phyloP scores from a whole-genome alignment of 495 filamentous ascomycete species.

The Tuber microsphaerosporum region DNA sequence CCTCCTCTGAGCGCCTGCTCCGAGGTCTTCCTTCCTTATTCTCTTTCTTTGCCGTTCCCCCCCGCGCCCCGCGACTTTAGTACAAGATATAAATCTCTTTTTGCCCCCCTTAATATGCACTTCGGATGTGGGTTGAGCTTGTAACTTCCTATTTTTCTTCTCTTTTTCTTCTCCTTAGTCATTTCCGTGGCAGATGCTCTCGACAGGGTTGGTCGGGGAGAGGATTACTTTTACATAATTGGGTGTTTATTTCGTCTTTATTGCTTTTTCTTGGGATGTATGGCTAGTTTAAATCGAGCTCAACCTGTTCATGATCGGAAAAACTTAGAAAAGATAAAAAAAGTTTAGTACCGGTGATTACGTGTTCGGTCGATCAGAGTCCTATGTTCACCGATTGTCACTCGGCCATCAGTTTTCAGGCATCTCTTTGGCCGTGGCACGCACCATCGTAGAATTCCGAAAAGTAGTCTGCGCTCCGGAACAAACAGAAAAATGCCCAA shows the following conservation, averaged over 20 bases:
- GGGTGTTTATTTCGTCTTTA: not conserved
- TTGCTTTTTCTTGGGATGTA: not conserved
- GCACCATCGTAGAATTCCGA: no score
- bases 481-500: no score
- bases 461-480: no score
- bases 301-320: not conserved
- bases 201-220: not conserved
- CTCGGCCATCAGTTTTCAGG: not conserved
- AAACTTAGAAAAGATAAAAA: no score
- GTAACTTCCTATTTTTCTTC: not conserved
- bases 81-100: not conserved
- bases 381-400: not conserved
- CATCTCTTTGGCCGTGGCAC: no score
- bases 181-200: not conserved
- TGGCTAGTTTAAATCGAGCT: not conserved
- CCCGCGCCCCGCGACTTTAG: not conserved
- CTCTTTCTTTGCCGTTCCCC: not conserved
- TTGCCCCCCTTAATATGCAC: not conserved
- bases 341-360: no score
- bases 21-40: not conserved
- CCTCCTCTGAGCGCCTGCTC: constrained; percentile 13
- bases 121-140: not conserved
- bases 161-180: not conserved
- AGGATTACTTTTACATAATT: not conserved
- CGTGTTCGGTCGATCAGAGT: no score